phyloP scores from a whole-genome alignment of 2,329 filamentous ascomycete genomes.

The Hypoxylon sp. region DNA sequence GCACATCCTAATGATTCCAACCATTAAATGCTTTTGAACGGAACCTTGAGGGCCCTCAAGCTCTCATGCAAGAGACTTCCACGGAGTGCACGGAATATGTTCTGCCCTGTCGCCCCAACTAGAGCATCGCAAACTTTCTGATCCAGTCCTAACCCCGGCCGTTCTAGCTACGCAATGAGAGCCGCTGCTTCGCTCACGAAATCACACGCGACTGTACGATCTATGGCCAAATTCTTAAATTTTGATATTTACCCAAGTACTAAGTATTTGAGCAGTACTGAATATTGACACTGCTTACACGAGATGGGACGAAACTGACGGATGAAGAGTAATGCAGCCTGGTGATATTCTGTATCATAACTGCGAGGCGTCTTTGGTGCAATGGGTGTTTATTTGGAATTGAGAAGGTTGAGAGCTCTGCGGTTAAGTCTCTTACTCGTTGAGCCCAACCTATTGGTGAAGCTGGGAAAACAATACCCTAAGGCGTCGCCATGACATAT shows the following conservation, averaged over 20 bases:
- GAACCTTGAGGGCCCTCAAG: not conserved
- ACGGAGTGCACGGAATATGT: too few species aligned
- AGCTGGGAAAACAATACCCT: not conserved
- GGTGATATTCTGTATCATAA: conserved; percentile 33
- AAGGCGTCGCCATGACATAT: conserved; percentile 18
- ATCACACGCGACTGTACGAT: conserved; percentile 16
- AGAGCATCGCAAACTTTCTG: not conserved
- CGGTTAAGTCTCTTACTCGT: not conserved
- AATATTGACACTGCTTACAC: conserved; percentile 6
- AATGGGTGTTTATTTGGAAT: conserved; percentile 22
- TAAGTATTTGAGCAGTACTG: conserved; percentile 2
- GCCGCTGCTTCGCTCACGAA: not conserved
- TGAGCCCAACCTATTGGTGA: not conserved
- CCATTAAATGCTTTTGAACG: not conserved
- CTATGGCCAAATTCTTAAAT: conserved; percentile 4
- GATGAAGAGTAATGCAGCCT: conserved; percentile 17
- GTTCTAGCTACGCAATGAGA: not conserved
- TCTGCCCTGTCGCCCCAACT: not conserved
- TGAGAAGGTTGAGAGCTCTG: conserved; percentile 1
- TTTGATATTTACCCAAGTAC: conserved; percentile 14
- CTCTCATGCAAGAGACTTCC: not conserved
- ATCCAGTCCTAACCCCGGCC: not conserved
- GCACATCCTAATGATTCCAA: conserved; percentile 50
- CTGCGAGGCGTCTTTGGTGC: conserved; percentile 32
- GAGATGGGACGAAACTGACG: conserved; percentile 9